Evolutionary conservation across 192 early-diverging fungal species (phyloP).

Genomic region (Backusella tarrabulga): DNA sequence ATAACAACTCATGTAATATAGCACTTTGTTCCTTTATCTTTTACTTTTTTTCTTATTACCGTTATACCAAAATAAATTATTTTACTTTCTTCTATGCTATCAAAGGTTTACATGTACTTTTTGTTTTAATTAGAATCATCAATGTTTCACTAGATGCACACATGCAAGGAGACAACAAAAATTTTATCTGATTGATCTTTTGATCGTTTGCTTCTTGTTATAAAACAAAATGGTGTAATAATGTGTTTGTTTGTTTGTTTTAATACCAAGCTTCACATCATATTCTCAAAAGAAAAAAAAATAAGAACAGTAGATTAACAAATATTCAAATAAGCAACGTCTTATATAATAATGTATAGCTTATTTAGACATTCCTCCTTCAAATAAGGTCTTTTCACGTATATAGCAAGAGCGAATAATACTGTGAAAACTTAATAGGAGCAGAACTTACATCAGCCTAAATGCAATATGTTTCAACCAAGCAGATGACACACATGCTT

Average conservation of each 20-base stretch:
- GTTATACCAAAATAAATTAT: background rate
- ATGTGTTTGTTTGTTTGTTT: background rate
- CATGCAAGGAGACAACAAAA: background rate
- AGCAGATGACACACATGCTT: conserved; percentile 1
- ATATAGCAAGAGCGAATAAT: background rate
- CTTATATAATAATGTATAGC: background rate
- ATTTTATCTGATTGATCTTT: conserved; percentile 2
- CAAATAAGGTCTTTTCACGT: background rate
- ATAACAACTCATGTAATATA: background rate
- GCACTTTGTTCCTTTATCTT: background rate
- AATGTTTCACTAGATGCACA: background rate
- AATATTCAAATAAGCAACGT: background rate
- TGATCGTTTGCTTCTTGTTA: background rate
- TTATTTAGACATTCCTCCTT: background rate
- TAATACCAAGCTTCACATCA: background rate
- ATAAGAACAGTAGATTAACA: background rate
- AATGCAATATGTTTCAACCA: conserved; percentile 6
- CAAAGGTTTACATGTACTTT: background rate
- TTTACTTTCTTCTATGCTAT: background rate
- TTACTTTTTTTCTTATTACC: background rate
- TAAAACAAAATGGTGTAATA: background rate
- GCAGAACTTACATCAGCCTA: background rate
- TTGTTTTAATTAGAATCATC: background rate
- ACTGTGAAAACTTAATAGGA: background rate
- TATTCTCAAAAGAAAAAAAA: background rate